A percentile compares a stretch with the other conserved stretches of the same genome.
These are phyloP conservation scores for Pyrus bretschneideri DNA, from an alignment of 306 rosid species.

Conservation along the genomic window DNA sequence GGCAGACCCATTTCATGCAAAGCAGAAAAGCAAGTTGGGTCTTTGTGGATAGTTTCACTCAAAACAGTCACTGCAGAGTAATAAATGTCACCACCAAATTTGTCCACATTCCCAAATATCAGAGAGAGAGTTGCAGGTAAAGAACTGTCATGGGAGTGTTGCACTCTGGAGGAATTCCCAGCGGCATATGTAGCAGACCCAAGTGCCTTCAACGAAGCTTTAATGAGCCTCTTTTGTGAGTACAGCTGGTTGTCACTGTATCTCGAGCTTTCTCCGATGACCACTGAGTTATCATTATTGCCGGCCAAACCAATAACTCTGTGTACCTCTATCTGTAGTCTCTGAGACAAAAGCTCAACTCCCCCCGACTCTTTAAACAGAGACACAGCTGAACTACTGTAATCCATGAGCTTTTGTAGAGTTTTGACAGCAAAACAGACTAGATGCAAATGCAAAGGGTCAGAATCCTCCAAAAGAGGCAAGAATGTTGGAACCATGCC, in stretches of 20 bases:
- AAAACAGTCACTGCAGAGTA: slow-evolving; percentile 92
- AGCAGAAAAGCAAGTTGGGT: slow-evolving; percentile 76
- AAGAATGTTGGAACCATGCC: slow-evolving; percentile 99
- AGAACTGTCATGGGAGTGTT: slow-evolving; percentile 56
- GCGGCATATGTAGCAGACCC: slow-evolving; percentile 92
- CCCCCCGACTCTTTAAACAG: slow-evolving; percentile 95
- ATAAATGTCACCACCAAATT: slow-evolving; percentile 96
- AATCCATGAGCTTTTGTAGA: slow-evolving; percentile 97
- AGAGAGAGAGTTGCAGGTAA: slow-evolving; percentile 64
- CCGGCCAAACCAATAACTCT: slow-evolving; percentile 64
- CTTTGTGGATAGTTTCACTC: slow-evolving; percentile 98
- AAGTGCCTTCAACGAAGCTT: slow-evolving; percentile 86
- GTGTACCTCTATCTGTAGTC: slow-evolving; percentile 77
- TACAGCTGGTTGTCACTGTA: slow-evolving; percentile 56
- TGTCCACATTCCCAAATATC: slow-evolving; percentile 64
- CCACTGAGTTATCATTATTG: slow-evolving; percentile 38
- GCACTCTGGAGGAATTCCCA: slow-evolving; percentile 60
- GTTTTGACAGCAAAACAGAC: slow-evolving; percentile 95
- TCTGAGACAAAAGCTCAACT: slow-evolving; percentile 82
- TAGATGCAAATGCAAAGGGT: slow-evolving; percentile 75
- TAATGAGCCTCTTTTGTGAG: slow-evolving; percentile 80
- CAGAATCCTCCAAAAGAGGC: slow-evolving; percentile 93
- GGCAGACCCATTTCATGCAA: slow-evolving; percentile 95
- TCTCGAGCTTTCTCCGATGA: slow-evolving; percentile 68
- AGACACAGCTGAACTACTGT: slow-evolving; percentile 88